Evolutionary conservation across 2,329 filamentous ascomycete species (phyloP), one percentile per base, ranked within the genome.

Genomic region (Ascochyta rabiei): DNA sequence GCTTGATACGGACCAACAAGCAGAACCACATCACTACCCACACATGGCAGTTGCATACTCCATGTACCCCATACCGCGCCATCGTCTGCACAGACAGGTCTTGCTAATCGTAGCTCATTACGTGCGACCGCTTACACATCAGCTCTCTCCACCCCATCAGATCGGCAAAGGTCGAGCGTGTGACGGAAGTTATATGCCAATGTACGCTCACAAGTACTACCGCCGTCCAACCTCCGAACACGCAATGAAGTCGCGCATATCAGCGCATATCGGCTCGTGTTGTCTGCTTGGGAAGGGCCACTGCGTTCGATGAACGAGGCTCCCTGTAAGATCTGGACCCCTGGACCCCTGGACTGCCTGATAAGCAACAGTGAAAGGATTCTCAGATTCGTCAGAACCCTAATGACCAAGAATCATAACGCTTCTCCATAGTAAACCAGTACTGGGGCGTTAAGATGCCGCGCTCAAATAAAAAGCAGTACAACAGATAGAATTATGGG

Each of bases 71-170:
- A 41, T 34, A 23, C 39, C n/a, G 31, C 33, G 28, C 33, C 39
- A 42, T 28, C n/a, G 34, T 39, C 41, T 49, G 40, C 18, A 26
- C 31, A 41, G 28, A 41, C 5, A 31, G 24, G 21, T 28, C 37
- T 50, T 41, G 52, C 52, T 37, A 38, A 45, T 49, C 35, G 35
- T 28, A 19, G n/a, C 23, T 26, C 23, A 35, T 50, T 16, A 31
- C 15, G 4, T 31, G 31, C 26, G 30, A 42, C 47, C 35, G 35
- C 37, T 41, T 15, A 28, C 21, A 16, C 43, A 28, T 21, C 40
- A 23, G 31, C 18, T 31, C 18, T 39, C 15, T 23, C n/a, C 34
- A 30, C 28, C 30, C 49, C 35, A 41, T 35, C 46, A 45, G 45
- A 54, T 48, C 16, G n/a, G n/a, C 12, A 34, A 15, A 12, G 28